phyloP scores from a whole-genome alignment of 2,329 filamentous ascomycete genomes.

The Venturia nashicola region DNA sequence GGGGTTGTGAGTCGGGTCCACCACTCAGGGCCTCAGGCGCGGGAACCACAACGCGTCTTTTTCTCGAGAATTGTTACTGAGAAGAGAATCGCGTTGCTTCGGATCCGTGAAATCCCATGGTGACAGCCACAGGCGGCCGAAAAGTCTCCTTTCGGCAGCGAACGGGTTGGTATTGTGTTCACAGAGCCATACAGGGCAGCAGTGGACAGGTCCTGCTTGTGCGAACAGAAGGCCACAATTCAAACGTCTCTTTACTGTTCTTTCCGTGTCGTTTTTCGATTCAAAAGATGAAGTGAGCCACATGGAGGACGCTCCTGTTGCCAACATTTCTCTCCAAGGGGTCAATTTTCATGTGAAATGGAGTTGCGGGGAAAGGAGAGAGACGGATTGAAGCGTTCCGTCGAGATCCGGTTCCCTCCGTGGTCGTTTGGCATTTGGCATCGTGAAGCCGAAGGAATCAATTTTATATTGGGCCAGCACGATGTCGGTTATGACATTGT shows the following conservation, averaged over 20 bases:
- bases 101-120: neutral
- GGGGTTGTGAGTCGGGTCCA: neutral
- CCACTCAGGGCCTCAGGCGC: neutral
- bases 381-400: neutral
- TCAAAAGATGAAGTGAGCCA: neutral
- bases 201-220: neutral
- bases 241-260: neutral
- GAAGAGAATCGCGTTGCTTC: neutral
- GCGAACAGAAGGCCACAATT: neutral
- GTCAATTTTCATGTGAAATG: neutral
- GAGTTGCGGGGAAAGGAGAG: neutral
- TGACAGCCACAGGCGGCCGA: neutral
- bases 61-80: neutral
- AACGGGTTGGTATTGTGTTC: no score
- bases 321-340: neutral
- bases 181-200: neutral
- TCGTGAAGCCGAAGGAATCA: neutral
- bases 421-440: neutral
- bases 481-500: neutral
- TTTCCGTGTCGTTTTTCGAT: neutral
- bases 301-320: neutral
- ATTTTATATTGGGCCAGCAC: neutral
- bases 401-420: neutral
- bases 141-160: no score
- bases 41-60: constrained; percentile 4